A percentile compares a stretch with the other conserved stretches of the same genome.
Evolutionary conservation across 2,329 filamentous ascomycete species (phyloP).

Genomic region (Chaetomiaceae sp.): DNA sequence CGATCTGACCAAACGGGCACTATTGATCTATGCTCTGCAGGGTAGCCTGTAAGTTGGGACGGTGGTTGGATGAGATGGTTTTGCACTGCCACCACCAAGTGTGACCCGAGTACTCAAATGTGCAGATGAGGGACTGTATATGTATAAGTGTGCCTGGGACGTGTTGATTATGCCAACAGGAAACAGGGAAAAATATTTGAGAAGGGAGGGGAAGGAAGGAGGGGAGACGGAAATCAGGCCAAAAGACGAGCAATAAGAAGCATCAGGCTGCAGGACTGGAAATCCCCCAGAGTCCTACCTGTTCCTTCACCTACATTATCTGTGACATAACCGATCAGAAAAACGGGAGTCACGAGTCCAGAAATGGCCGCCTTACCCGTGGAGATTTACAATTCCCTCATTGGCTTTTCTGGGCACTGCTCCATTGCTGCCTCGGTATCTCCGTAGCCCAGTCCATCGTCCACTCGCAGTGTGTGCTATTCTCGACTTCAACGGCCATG

Average conservation of each 20-base stretch:
- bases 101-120: not conserved
- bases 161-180: not conserved
- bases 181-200: not conserved
- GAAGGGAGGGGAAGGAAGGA: not conserved
- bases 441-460: not conserved
- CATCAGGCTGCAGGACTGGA: not conserved
- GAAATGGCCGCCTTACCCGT: slow-evolving; percentile 8
- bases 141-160: slow-evolving; percentile 3
- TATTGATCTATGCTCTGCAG: not conserved
- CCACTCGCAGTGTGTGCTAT: not conserved
- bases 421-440: not conserved
- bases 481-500: not conserved
- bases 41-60: not conserved
- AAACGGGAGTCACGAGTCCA: not conserved
- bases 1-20: not conserved
- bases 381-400: not conserved
- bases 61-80: slow-evolving; percentile 12
- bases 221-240: not conserved
- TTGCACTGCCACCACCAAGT: slow-evolving; percentile 23
- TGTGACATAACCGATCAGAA: slow-evolving; percentile 1
- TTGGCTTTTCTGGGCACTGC: not conserved
- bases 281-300: slow-evolving; percentile 1
- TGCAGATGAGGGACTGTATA: slow-evolving; percentile 1
- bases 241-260: slow-evolving; percentile 3
- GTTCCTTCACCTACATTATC: not conserved